Base-by-base conservation (phyloP, 176 grass and related monocot genomes). In the Triticum timopheevii region DNA sequence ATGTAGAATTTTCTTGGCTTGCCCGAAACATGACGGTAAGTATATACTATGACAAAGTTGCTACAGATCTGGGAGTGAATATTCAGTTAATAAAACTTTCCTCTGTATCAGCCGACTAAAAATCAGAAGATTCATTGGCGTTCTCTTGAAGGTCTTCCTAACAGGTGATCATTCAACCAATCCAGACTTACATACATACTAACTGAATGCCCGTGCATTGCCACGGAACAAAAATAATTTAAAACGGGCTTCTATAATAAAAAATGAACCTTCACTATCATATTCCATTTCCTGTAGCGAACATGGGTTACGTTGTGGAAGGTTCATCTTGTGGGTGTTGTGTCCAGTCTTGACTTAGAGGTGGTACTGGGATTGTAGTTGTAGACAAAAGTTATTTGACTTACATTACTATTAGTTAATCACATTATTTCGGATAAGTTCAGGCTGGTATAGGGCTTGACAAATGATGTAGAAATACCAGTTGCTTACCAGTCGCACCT, bases 51-150 rank as follows among this genome's bases (percentile, higher is more conserved):
- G 24, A 31, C 6, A 78, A 78, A 15, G 42, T 2, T 82, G 19
- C 39, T 77, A 38, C 71, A 61, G 66, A 27, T 81, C 11, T 82
- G 59, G 10, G 20, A 81, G 19, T 67, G 2, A 70, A 76, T 76
- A 49, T 87, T 82, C 62, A 59, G 7, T 87, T 87, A 47, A 67
- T 25, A 77, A 22, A 10, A 56, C 2, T 61, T 90, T 70, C 2
- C 76, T 93, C n/a, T 83, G 3, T 90, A 61, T 56, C 89, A 99
- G 97, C 97, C 97, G 40, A 96, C 69, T 80, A 92, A 91, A 88
- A 94, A 99, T 77, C 97, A 99, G 87, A 99, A 99, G 81, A 99
- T 99, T 27, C 97, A 99, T 69, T 99, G 97, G 97, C 70, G 97
- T 19, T 99, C 97, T 73, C 90, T 99, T 74, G 94, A 99, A 91